Evolutionary conservation across 164 flowering plant genomes (phyloP).

Genomic region (Malania oleifera): DNA sequence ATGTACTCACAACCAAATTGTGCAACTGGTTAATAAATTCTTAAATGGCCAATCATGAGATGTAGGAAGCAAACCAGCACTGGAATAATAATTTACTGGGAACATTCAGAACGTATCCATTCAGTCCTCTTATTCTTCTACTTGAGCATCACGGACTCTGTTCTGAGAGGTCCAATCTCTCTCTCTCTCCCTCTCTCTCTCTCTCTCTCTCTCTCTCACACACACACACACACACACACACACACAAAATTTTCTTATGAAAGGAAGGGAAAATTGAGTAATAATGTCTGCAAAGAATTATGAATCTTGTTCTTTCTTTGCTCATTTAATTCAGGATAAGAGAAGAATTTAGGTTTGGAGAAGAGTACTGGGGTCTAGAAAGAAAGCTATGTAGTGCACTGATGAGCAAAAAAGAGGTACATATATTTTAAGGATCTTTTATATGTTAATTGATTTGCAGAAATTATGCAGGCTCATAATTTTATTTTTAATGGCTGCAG

Average conservation of each 20-base stretch:
- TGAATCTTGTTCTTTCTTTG: constrained; percentile 3
- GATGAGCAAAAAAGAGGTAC: constrained; percentile 44
- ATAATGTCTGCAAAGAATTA: too few relatives aligned
- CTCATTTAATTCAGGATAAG: constrained; percentile 38
- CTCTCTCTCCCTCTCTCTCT: neutral
- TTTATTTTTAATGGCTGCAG: neutral
- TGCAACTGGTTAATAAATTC: neutral
- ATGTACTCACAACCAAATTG: constrained; percentile 3
- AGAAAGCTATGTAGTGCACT: constrained; percentile 73
- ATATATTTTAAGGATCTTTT: neutral
- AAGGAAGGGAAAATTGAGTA: neutral
- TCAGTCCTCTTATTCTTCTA: constrained; percentile 44
- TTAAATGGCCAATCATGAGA: constrained; percentile 8
- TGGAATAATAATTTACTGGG: constrained; percentile 11
- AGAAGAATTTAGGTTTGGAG: constrained; percentile 64
- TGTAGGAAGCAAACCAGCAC: constrained; percentile 30
- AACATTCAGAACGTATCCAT: constrained; percentile 44
- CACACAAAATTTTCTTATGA: neutral
- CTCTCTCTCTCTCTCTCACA: constrained; percentile 3
- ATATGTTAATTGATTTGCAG: neutral
- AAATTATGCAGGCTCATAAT: neutral
- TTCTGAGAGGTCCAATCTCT: constrained; percentile 49
- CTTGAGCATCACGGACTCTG: constrained; percentile 56
- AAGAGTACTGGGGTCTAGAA: constrained; percentile 88
- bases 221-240: too few relatives aligned